A percentile compares a stretch with the other conserved stretches of the same genome.
Conservation (phyloP, 495 filamentous ascomycete genomes). For the Xylaria flabelliformis region DNA sequence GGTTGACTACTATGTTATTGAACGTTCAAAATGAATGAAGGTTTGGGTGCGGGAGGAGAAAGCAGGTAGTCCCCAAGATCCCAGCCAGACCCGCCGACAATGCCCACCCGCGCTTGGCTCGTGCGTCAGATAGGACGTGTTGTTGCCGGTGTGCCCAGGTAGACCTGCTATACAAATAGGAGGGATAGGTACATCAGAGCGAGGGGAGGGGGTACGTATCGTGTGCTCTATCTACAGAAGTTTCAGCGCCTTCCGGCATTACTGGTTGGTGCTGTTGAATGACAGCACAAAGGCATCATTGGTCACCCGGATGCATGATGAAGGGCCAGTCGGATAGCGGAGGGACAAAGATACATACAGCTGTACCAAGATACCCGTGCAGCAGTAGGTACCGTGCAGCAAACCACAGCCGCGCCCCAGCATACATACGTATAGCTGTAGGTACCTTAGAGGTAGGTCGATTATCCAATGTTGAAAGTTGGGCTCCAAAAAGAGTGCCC, state of each 20-base stretch:
- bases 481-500: constrained; percentile 27
- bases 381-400: constrained; percentile 17
- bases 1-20: constrained; percentile 27
- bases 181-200: not conserved
- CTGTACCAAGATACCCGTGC: not conserved
- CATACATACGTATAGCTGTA: not conserved
- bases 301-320: constrained; percentile 9
- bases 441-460: not conserved
- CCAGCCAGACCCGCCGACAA: constrained; percentile 37
- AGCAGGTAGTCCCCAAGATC: constrained; percentile 33
- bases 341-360: constrained; percentile 13
- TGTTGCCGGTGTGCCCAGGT: constrained; percentile 3
- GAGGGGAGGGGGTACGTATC: not conserved
- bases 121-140: constrained; percentile 26
- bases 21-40: constrained; percentile 44
- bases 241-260: constrained; percentile 20
- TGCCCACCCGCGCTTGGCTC: constrained; percentile 35
- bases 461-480: constrained; percentile 16
- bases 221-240: constrained; percentile 20
- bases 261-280: constrained; percentile 4
- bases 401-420: constrained; percentile 8
- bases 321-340: constrained; percentile 1
- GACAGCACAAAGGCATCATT: constrained; percentile 28
- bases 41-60: constrained; percentile 47
- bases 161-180: constrained; percentile 1